phyloP scores from a whole-genome alignment of 2,329 filamentous ascomycete genomes.

The Madurella fahalii region DNA sequence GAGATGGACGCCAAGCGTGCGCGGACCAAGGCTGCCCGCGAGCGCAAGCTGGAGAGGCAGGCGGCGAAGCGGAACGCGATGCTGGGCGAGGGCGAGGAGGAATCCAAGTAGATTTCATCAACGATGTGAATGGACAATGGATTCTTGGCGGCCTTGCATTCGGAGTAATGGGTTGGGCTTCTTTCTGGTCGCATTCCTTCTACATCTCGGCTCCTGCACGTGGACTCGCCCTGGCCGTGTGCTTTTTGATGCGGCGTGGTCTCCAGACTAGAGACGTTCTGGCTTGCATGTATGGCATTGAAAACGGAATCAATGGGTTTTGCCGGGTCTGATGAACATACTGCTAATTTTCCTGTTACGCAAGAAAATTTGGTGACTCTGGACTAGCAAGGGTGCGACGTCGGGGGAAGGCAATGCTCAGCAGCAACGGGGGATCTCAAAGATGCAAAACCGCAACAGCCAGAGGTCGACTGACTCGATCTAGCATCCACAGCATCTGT shows the following conservation, averaged over 20 bases:
- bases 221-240: conserved; percentile 15
- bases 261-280: conserved; percentile 28
- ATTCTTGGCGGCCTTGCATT: conserved; percentile 45
- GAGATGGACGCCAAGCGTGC: conserved; percentile 99
- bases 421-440: too few relatives aligned
- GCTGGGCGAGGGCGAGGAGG: conserved; percentile 64
- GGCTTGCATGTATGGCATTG: conserved; percentile 51
- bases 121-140: conserved; percentile 48
- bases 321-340: conserved; percentile 21
- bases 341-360: conserved; percentile 6
- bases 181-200: conserved; percentile 33
- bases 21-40: conserved; percentile 99
- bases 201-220: conserved; percentile 25
- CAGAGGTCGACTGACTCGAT: too few relatives aligned
- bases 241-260: conserved; percentile 19
- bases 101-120: conserved; percentile 46
- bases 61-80: conserved; percentile 85
- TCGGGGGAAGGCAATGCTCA: background rate
- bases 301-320: conserved; percentile 48
- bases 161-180: conserved; percentile 58
- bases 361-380: background rate
- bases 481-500: too few relatives aligned
- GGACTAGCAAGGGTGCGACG: background rate
- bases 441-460: too few relatives aligned
- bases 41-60: conserved; percentile 93